A percentile compares a stretch with the other conserved stretches of the same genome.
These are phyloP conservation scores for Trichophyton benhamiae DNA, from an alignment of 2,329 filamentous ascomycete genomes.

Conservation along the genomic window DNA sequence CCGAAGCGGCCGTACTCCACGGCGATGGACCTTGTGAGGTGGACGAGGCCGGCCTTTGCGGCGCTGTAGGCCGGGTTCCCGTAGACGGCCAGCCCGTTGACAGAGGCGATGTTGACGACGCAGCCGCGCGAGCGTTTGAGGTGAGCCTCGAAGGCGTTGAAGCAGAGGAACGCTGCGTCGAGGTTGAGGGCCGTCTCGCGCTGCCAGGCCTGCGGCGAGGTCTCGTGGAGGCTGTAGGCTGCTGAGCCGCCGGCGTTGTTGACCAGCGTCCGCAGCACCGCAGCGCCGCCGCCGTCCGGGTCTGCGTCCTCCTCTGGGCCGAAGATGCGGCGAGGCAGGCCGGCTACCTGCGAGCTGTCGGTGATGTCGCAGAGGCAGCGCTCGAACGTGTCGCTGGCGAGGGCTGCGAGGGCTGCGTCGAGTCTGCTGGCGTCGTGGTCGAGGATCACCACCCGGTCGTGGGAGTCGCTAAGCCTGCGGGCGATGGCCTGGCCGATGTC, in stretches of 20 bases:
- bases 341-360: slow-evolving; percentile 13
- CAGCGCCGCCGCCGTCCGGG: background rate
- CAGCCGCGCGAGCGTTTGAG: slow-evolving; percentile 12
- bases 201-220: slow-evolving; percentile 14
- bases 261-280: slow-evolving; percentile 16
- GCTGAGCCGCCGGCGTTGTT: slow-evolving; percentile 21
- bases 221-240: slow-evolving; percentile 16
- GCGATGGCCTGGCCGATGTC: slow-evolving; percentile 21
- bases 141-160: slow-evolving; percentile 14
- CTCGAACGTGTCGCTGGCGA: slow-evolving; percentile 13
- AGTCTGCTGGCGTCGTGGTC: slow-evolving; percentile 15
- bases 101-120: slow-evolving; percentile 16
- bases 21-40: slow-evolving; percentile 29
- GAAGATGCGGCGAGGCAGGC: slow-evolving; percentile 9
- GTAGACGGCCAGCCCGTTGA: slow-evolving; percentile 16
- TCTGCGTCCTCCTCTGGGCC: background rate
- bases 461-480: slow-evolving; percentile 15
- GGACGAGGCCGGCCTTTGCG: slow-evolving; percentile 31
- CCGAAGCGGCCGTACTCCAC: slow-evolving; percentile 23
- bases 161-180: slow-evolving; percentile 15
- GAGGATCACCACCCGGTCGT: slow-evolving; percentile 16
- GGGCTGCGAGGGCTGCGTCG: slow-evolving; percentile 8
- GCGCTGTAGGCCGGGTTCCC: slow-evolving; percentile 25
- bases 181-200: slow-evolving; percentile 16
- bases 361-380: slow-evolving; percentile 18